Evolutionary conservation across 208 protist genomes (phyloP), one percentile per base, ranked within the genome.

Genomic region (Crithidia expoeki): DNA sequence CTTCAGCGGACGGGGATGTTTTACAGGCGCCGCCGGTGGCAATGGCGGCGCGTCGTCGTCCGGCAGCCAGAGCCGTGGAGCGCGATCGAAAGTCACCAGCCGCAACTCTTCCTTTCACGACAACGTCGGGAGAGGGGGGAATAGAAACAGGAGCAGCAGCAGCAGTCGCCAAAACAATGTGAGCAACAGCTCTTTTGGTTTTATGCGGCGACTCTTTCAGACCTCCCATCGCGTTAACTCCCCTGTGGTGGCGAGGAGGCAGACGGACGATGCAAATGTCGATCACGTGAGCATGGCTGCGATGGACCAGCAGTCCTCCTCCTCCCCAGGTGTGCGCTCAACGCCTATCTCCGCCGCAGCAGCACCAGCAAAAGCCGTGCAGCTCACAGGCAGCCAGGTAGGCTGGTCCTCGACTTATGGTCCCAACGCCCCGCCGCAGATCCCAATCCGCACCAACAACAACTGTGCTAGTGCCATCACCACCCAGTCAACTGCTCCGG

Each of bases 121-220:
- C 53, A 69, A 62, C 49, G 38, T 33, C 4, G n/a, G 23, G 27
- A 17, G 58, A 16, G 21, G 40, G 36, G 51, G 38, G 46, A 53
- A 17, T 28, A 44, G n/a, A 7, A 38, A n/a, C 2, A 38, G n/a
- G 25, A 38, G 4, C 25, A 25, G 23, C 50, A 47, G 19, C 34
- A 21, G 9, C 27, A n/a, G 34, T 47, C 21, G 4, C 4, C 30
- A 28, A 17, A 49, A 2, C 49, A 57, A 34, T 25, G 12, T 32
- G 6, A 23, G 27, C 23, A 67, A 77, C 58, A 62, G 28, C 40
- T 77, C 72, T 34, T 67, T 72, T 25, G 47, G 44, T 0, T 72
- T 77, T 17, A 61, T 77, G 64, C 42, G 30, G 50, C 55, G 58
- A 4, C 47, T 77, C n/a, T 58, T 77, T n/a, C 57, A 77, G 42